phyloP scores from a whole-genome alignment of 2,329 filamentous ascomycete species.

The Clarireedia hainanense region DNA sequence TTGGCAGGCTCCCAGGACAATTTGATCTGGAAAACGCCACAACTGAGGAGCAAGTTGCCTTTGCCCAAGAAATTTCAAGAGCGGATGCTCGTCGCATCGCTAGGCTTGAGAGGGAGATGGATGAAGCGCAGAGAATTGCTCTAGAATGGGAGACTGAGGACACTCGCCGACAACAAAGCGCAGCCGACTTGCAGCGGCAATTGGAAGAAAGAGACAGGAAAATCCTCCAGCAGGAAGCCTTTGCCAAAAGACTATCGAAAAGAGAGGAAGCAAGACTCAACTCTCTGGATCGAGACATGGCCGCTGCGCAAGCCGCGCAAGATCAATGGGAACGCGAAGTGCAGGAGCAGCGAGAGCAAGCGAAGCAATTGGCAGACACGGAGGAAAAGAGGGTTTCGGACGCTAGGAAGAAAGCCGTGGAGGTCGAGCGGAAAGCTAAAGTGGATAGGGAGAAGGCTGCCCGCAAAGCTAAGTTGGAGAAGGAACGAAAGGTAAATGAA shows the following conservation, averaged over 20 bases:
- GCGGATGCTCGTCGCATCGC: neutral
- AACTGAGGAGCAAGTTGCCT: neutral
- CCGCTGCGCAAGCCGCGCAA: constrained; percentile 6
- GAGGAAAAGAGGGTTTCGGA: neutral
- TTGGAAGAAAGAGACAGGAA: constrained; percentile 4
- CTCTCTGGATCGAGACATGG: neutral
- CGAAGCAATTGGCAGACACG: neutral
- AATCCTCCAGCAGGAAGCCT: neutral
- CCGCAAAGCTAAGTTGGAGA: neutral
- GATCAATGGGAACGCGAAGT: constrained; percentile 5
- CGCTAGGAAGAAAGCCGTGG: neutral
- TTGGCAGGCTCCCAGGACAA: neutral
- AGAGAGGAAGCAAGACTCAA: neutral
- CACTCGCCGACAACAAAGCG: neutral
- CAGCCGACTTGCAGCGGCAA: neutral
- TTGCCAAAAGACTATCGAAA: neutral
- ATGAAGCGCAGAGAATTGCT: constrained; percentile 6
- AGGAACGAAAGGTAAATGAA: neutral
- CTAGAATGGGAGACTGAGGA: constrained; percentile 7
- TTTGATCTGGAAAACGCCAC: neutral
- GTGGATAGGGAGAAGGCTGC: constrained; percentile 1
- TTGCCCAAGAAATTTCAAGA: neutral
- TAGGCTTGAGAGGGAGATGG: neutral
- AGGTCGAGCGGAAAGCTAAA: neutral
- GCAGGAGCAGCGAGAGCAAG: neutral